phyloP scores from a whole-genome alignment of 2,329 filamentous ascomycete genomes.

The Diaporthe caulivora region DNA sequence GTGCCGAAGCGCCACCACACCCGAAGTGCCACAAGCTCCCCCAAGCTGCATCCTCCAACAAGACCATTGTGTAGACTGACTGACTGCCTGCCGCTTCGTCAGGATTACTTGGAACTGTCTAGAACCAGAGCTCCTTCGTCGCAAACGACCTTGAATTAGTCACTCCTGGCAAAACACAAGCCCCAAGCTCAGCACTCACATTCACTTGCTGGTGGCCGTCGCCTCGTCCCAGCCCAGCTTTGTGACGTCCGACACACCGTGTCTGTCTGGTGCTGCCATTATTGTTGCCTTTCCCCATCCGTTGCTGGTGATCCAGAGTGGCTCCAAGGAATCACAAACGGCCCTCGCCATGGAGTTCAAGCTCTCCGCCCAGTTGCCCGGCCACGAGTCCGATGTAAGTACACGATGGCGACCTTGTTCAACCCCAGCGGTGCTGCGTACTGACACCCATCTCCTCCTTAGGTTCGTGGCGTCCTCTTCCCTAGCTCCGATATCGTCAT shows the following conservation, averaged over 20 bases:
- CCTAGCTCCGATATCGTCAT: slow-evolving; percentile 79
- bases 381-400: slow-evolving; percentile 93
- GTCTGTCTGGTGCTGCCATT: background rate
- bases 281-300: background rate
- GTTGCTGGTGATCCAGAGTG: too few relatives aligned
- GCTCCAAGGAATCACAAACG: background rate
- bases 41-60: background rate
- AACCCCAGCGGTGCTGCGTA: background rate
- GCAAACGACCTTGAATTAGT: background rate
- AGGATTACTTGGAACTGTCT: background rate
- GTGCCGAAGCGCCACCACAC: slow-evolving; percentile 12
- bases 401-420: background rate
- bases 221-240: background rate
- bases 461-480: slow-evolving; percentile 91
- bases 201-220: background rate
- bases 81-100: too few relatives aligned
- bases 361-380: slow-evolving; percentile 88
- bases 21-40: slow-evolving; percentile 16
- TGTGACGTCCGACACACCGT: background rate
- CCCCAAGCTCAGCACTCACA: background rate
- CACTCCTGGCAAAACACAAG: background rate
- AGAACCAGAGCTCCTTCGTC: background rate
- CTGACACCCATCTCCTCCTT: slow-evolving; percentile 28
- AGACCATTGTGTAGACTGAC: background rate
- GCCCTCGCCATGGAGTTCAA: slow-evolving; percentile 74